Evolutionary conservation across 768 basidiomycete species (phyloP).

Genomic region (Pleurotus ostreatus): DNA sequence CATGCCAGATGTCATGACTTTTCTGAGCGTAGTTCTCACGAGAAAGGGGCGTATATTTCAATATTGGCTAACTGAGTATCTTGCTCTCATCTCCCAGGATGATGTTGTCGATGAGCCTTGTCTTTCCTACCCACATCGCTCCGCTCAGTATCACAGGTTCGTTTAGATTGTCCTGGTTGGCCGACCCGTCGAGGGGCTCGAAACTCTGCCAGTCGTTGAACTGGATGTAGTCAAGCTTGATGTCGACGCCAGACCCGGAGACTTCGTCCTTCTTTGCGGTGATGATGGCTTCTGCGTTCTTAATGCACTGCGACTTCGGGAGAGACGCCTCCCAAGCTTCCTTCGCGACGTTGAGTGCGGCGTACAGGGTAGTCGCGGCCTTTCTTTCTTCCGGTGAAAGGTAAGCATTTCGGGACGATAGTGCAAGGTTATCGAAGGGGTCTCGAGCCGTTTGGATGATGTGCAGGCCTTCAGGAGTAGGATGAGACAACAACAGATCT

Average conservation of each 20-base stretch:
- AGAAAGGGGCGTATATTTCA: no score
- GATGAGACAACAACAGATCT: slow-evolving; percentile 82
- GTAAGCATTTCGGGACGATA: slow-evolving; percentile 90
- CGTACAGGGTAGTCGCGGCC: slow-evolving; percentile 64
- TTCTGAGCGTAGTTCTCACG: no score
- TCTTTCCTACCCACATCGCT: slow-evolving; percentile 81
- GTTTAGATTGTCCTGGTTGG: slow-evolving; percentile 19
- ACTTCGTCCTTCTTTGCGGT: slow-evolving; percentile 25
- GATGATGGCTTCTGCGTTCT: slow-evolving; percentile 38
- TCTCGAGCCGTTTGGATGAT: slow-evolving; percentile 86
- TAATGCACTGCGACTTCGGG: slow-evolving; percentile 47
- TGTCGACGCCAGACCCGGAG: slow-evolving; percentile 35
- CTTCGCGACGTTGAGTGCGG: slow-evolving; percentile 61
- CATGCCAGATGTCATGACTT: no score
- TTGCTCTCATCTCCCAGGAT: slow-evolving; percentile 53
- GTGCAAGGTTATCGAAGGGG: slow-evolving; percentile 61
- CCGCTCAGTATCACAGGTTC: slow-evolving; percentile 72
- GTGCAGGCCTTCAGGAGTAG: slow-evolving; percentile 66
- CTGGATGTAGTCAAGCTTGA: slow-evolving; percentile 82
- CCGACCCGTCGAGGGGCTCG: slow-evolving; percentile 43
- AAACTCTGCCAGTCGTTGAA: slow-evolving; percentile 83
- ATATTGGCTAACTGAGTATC: slow-evolving; percentile 25
- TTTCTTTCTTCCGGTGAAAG: slow-evolving; percentile 60
- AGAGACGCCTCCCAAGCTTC: slow-evolving; percentile 47
- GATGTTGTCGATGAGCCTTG: slow-evolving; percentile 91